Evolutionary conservation across 768 basidiomycete genomes (phyloP), one percentile per base, ranked within the genome.

Genomic region (Agrocybe chaxingu): DNA sequence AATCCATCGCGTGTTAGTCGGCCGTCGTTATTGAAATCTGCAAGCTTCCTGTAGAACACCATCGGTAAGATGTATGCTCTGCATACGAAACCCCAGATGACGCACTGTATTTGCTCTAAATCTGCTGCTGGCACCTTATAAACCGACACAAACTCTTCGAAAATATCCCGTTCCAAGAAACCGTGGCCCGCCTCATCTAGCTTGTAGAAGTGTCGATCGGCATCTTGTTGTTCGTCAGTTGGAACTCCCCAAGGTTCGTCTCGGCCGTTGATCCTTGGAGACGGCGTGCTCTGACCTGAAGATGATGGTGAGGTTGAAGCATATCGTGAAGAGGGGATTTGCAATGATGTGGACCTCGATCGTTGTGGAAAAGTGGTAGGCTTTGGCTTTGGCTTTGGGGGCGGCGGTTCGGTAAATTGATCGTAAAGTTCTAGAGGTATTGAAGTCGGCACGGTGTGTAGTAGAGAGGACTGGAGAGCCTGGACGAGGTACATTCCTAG

Each of bases 401-500:
- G 6, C 9, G 41, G 31, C n/a, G 47, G 42, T 13, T 59, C 58
- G 7, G 50, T 46, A 24, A 75, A 63, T 40, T 65, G 62, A 13
- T 69, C 60, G 29, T 60, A 65, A 1, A 73, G 51, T 18, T 67
- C 52, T 29, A 52, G 51, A 4, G 72, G 70, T 31, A 71, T 64
- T 7, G 62, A 56, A 2, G 57, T 29, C 1, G 72, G 74, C 5
- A 75, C 57, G 1, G 58, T 51, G 18, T 57, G 55, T 1, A 74
- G 62, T 32, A 63, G 61, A 45, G 70, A 72, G 4, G 64, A 61
- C 56, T 66, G 65, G 11, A 70, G 50, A n/a, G 65, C 65, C 34
- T 70, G 64, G 36, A 89, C 80, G 50, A 87, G 76, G 62, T 82
- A 82, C 79, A 86, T 82, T 34, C 80, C 87, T 51, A 89, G 69